Evolutionary conservation across 2,329 filamentous ascomycete genomes (phyloP).

Genomic region (Fusarium equiseti): DNA sequence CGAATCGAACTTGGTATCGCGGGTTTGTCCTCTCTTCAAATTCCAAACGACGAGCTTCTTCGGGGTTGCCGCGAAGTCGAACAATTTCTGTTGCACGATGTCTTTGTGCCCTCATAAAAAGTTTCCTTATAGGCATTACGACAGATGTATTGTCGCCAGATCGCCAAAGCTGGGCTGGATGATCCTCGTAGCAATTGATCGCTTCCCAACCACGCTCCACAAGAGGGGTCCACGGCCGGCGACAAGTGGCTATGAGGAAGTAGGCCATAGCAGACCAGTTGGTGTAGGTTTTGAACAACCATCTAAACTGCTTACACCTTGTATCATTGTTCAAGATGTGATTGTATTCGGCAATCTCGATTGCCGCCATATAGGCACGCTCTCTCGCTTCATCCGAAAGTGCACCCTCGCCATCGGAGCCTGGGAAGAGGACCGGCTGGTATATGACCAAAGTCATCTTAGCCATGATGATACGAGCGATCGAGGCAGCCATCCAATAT

Average conservation of each 20-base stretch:
- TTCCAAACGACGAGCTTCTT: slow-evolving; percentile 64
- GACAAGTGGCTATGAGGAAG: slow-evolving; percentile 60
- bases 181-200: slow-evolving; percentile 54
- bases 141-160: slow-evolving; percentile 62
- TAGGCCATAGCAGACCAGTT: slow-evolving; percentile 66
- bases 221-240: slow-evolving; percentile 62
- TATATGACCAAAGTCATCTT: slow-evolving; percentile 85
- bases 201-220: slow-evolving; percentile 65
- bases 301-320: slow-evolving; percentile 60
- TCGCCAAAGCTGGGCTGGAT: slow-evolving; percentile 59
- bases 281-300: slow-evolving; percentile 64
- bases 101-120: slow-evolving; percentile 64
- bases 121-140: slow-evolving; percentile 66
- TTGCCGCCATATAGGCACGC: slow-evolving; percentile 76
- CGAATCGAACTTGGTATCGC: slow-evolving; percentile 59
- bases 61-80: slow-evolving; percentile 61
- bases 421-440: slow-evolving; percentile 75
- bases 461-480: slow-evolving; percentile 77
- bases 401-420: slow-evolving; percentile 64
- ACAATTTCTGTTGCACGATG: slow-evolving; percentile 65
- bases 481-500: slow-evolving; percentile 76
- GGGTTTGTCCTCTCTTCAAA: slow-evolving; percentile 60
- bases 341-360: slow-evolving; percentile 79
- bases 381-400: slow-evolving; percentile 73
- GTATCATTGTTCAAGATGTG: slow-evolving; percentile 72